Conservation (phyloP, 192 early-diverging fungal species). For the Powellomyces hirtus region DNA sequence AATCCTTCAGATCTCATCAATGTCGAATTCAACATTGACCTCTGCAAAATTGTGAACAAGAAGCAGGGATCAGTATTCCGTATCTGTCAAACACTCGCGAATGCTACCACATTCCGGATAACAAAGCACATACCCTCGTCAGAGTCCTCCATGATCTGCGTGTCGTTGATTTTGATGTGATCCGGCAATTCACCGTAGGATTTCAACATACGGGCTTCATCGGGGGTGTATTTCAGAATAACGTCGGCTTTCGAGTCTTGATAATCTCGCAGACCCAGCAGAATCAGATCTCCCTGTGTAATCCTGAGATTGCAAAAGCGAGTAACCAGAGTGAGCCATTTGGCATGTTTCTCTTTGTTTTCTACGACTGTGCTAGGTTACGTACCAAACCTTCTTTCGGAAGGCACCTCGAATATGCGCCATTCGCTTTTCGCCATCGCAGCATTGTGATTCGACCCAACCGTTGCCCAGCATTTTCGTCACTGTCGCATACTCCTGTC, state of each 20-base stretch:
- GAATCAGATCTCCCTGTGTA: conserved; percentile 84
- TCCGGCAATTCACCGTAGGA: conserved; percentile 94
- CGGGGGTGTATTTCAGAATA: conserved; percentile 92
- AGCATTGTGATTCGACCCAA: conserved; percentile 84
- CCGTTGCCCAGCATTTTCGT: conserved; percentile 96
- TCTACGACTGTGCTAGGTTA: not conserved
- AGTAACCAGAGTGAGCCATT: not conserved
- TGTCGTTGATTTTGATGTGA: conserved; percentile 81
- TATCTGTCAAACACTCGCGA: not conserved
- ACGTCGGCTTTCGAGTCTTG: conserved; percentile 93
- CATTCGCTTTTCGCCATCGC: conserved; percentile 85
- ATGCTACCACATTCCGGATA: not conserved
- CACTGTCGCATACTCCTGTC: conserved; percentile 96
- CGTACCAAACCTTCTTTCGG: conserved; percentile 87
- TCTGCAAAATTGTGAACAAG: conserved; percentile 32
- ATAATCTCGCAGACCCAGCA: conserved; percentile 87
- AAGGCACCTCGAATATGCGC: conserved; percentile 97
- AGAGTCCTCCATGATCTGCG: conserved; percentile 50
- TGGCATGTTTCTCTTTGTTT: too few species aligned
- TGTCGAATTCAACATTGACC: conserved; percentile 87
- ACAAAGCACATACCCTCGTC: conserved; percentile 38
- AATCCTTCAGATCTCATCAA: conserved; percentile 74
- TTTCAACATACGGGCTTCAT: conserved; percentile 92
- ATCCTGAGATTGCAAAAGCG: conserved; percentile 59
- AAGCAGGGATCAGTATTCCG: not conserved